Conservation (phyloP, 2,329 filamentous ascomycete genomes). For the Dryadomyces quercus-mongolicae region DNA sequence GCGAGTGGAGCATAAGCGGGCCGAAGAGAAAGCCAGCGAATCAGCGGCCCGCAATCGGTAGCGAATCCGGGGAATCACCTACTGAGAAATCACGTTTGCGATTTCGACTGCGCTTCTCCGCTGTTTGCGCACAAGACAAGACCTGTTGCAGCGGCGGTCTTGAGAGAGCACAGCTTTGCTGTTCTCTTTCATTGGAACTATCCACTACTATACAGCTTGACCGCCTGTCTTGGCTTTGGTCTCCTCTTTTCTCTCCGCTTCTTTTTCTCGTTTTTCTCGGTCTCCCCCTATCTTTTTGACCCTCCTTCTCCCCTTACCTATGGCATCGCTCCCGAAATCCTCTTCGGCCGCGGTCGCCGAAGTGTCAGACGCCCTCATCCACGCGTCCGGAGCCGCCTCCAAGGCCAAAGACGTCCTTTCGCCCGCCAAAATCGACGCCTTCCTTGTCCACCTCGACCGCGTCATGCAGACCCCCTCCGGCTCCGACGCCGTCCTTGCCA, state of each 20-base stretch:
- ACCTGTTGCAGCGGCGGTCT: too few species aligned
- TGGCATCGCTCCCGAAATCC: not conserved
- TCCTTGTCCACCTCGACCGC: slow-evolving; percentile 44
- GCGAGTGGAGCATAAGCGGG: not conserved
- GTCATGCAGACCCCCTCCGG: slow-evolving; percentile 57
- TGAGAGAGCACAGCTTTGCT: too few species aligned
- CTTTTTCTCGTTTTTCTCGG: not conserved
- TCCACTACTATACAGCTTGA: too few species aligned
- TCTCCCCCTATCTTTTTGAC: not conserved
- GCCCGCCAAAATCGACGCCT: slow-evolving; percentile 33
- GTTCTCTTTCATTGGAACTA: not conserved
- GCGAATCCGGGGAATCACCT: not conserved
- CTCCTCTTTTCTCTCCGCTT: not conserved
- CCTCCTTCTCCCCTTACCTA: not conserved
- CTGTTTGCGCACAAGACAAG: too few species aligned
- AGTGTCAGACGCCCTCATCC: too few species aligned
- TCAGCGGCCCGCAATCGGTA: not conserved
- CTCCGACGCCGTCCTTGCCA: slow-evolving; percentile 57
- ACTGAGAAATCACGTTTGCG: too few species aligned
- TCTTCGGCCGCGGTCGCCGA: not conserved
- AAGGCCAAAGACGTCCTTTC: not conserved
- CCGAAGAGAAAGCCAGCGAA: not conserved
- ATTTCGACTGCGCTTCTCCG: too few species aligned
- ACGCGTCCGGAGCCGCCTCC: not conserved
- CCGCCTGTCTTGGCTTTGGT: too few species aligned